phyloP scores from a whole-genome alignment of 169 alveolate species.

The Babesia ovata region DNA sequence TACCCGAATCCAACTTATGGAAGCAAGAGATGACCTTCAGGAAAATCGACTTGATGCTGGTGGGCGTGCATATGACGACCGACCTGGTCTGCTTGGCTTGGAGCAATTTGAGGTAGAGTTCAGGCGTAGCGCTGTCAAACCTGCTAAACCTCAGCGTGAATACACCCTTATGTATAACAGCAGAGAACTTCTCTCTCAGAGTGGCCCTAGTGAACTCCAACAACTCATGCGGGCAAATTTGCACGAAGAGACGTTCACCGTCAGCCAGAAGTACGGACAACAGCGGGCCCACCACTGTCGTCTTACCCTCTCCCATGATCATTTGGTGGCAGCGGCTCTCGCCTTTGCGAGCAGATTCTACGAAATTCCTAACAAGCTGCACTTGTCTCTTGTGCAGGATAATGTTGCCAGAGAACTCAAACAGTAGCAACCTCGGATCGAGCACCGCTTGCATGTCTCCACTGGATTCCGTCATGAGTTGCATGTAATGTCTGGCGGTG shows the following conservation, averaged over 20 bases:
- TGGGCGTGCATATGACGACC: conserved; percentile 87
- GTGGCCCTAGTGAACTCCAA: conserved; percentile 86
- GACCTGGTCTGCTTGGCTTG: conserved; percentile 85
- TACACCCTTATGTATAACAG: conserved; percentile 82
- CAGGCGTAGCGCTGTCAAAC: conserved; percentile 78
- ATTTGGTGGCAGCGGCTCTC: conserved; percentile 89
- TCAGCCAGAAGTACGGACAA: conserved; percentile 84
- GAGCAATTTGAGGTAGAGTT: conserved; percentile 79
- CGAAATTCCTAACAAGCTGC: conserved; percentile 78
- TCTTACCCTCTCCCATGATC: conserved; percentile 94
- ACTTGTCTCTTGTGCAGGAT: conserved; percentile 87
- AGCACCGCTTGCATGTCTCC: conserved; percentile 29
- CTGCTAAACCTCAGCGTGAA: conserved; percentile 82
- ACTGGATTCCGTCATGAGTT: neutral
- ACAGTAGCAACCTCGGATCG: conserved; percentile 88
- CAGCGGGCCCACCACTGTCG: conserved; percentile 86
- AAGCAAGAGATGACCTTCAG: conserved; percentile 81
- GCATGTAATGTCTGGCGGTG: conserved; percentile 59
- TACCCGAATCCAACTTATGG: conserved; percentile 77
- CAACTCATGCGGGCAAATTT: conserved; percentile 82
- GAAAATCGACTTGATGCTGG: conserved; percentile 85
- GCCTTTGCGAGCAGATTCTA: conserved; percentile 73
- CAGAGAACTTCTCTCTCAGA: conserved; percentile 84
- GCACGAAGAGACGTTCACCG: conserved; percentile 75
- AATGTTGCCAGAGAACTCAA: conserved; percentile 87